A percentile compares a stretch with the other conserved stretches of the same genome.
These are phyloP conservation scores for Elsinoe batatas DNA, from an alignment of 2,329 filamentous ascomycete genomes.

Conservation along the genomic window DNA sequence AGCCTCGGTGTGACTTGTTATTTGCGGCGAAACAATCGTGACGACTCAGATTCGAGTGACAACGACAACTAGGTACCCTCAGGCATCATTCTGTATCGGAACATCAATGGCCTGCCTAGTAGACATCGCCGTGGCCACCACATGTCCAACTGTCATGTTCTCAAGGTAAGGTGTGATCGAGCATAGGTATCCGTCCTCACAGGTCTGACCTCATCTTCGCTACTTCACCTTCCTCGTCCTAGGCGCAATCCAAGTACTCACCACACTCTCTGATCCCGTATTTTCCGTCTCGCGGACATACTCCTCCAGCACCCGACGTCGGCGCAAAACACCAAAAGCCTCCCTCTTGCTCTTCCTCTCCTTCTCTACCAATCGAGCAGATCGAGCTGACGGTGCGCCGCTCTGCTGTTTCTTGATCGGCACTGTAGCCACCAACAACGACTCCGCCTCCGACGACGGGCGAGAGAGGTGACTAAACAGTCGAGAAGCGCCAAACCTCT, in stretches of 20 bases:
- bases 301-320: background rate
- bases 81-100: too few relatives aligned
- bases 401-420: too few relatives aligned
- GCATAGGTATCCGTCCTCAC: background rate
- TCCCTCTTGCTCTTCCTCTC: background rate
- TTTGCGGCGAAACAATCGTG: too few relatives aligned
- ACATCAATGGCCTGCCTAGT: too few relatives aligned
- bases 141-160: background rate
- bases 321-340: background rate
- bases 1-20: too few relatives aligned
- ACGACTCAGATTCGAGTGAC: too few relatives aligned
- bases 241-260: background rate
- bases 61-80: too few relatives aligned
- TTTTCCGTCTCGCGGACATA: slow-evolving; percentile 3
- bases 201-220: background rate
- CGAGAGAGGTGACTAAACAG: background rate
- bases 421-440: background rate
- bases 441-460: background rate
- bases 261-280: slow-evolving; percentile 2
- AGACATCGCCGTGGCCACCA: too few relatives aligned
- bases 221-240: background rate
- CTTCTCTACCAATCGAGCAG: background rate
- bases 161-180: background rate
- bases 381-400: background rate
- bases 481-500: background rate